Base-by-base conservation (phyloP, 2,329 filamentous ascomycete species). In the Dissoconium aciculare region DNA sequence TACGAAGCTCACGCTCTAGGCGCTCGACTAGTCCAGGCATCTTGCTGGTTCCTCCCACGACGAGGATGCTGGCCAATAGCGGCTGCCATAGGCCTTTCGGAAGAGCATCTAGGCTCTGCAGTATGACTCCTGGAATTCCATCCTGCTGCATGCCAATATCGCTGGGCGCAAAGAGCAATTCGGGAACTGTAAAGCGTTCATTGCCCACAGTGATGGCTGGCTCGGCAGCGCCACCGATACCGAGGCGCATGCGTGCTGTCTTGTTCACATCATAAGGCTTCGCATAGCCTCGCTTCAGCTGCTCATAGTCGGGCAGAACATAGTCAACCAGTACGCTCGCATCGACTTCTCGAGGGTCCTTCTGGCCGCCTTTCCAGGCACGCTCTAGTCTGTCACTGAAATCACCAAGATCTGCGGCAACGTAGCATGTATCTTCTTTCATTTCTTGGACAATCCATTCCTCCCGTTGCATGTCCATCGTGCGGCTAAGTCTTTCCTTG, bases 391-490 rank as follows among this genome's bases (percentile, higher is more conserved):
- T 82, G 5, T 54, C 49, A 15, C 65, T 62, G 54, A 95, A 94
- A 10, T 40, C 31, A 15, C 27, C 34, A 1, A 40, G 34, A 25
- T 32, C 28, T 6, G 29, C 13, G 25, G 39, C 37, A 8, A 94
- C 74, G 45, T 79, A 95, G 51, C 82, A 92, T 1, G 79, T 74
- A 4, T 77, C 68, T 52, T 98, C 89, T 51, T 98, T 98, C 56
- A 95, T 85, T 54, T 94, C 81, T 47, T 93, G 93, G 52, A 94
- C 83, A 30, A 95, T 77, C 53, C 91, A 77, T 1, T 80, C 78
- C 46, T 98, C 89, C 53, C 92, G 85, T 39, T 89, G 74, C 73
- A 98, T 85, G 52, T 94, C 87, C 55, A 91, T 93, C 49, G 94
- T 84, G 5, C 89, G 77, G 1, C 85, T 94, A 11, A 95, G 73